phyloP scores from a whole-genome alignment of 768 basidiomycete genomes.

The Stropharia rugosoannulata region DNA sequence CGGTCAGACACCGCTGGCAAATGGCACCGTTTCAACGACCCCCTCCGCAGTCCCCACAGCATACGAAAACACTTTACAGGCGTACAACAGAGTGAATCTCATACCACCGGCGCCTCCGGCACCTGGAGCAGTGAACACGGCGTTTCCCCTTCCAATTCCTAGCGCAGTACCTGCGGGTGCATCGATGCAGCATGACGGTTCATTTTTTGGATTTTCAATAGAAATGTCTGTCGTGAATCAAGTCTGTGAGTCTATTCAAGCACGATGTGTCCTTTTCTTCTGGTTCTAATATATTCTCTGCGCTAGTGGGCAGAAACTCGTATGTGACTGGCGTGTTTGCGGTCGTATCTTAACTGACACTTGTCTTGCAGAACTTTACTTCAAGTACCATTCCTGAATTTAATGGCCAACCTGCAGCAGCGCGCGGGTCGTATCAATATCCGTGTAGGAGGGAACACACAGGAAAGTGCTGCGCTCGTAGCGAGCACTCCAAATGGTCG shows the following conservation, averaged over 20 bases:
- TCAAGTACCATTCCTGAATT: slow-evolving; percentile 70
- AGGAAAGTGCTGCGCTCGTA: slow-evolving; percentile 72
- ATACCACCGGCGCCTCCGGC: slow-evolving; percentile 55
- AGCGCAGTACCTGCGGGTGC: slow-evolving; percentile 25
- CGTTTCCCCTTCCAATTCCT: slow-evolving; percentile 38
- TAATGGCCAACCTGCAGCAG: slow-evolving; percentile 65
- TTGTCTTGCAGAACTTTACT: slow-evolving; percentile 40
- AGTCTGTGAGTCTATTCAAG: slow-evolving; percentile 40
- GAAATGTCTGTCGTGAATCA: slow-evolving; percentile 64
- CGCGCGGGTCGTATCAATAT: slow-evolving; percentile 39
- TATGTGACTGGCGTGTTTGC: too few relatives aligned
- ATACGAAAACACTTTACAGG: background rate
- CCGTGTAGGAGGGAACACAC: slow-evolving; percentile 52
- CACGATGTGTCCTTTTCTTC: background rate
- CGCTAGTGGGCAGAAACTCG: slow-evolving; percentile 50
- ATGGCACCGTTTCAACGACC: background rate
- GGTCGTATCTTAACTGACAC: too few relatives aligned
- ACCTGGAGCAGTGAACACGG: slow-evolving; percentile 40
- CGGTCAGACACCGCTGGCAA: slow-evolving; percentile 2
- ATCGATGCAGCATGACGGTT: slow-evolving; percentile 36
- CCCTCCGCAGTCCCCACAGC: background rate
- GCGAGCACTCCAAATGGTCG: slow-evolving; percentile 48
- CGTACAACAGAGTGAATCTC: slow-evolving; percentile 34
- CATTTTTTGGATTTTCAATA: slow-evolving; percentile 57
- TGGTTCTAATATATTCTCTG: too few relatives aligned